These are phyloP conservation scores for Rhynchospora tenuis DNA, from an alignment of 176 grass and related monocot genomes.

Conservation along the genomic window DNA sequence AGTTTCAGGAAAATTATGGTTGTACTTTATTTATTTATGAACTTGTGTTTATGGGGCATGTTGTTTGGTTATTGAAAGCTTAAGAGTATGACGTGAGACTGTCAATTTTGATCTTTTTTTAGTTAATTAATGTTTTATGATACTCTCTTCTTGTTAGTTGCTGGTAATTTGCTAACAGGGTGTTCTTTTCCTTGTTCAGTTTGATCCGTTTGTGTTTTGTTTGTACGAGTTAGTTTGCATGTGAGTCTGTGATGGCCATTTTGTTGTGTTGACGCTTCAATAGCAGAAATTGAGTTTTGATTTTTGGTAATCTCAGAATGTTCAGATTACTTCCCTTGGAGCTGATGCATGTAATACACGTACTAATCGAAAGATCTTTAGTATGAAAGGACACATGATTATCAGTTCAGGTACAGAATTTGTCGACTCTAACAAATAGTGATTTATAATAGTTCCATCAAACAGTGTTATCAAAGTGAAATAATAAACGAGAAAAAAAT, in stretches of 20 bases:
- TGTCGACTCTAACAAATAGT: background rate
- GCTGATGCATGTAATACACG: too few relatives aligned
- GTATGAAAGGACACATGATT: background rate
- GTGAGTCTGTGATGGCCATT: too few relatives aligned
- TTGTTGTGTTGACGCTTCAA: too few relatives aligned
- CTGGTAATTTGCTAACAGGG: background rate
- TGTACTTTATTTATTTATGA: slow-evolving; percentile 2
- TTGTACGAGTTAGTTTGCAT: background rate
- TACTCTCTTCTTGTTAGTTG: background rate
- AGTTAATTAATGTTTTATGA: slow-evolving; percentile 9
- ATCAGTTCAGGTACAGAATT: background rate
- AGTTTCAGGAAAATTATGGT: background rate
- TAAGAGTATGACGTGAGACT: background rate
- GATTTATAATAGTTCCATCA: background rate
- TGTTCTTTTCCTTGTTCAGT: background rate
- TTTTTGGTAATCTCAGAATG: too few relatives aligned
- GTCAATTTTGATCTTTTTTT: slow-evolving; percentile 16
- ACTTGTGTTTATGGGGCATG: slow-evolving; percentile 6
- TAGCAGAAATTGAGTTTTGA: too few relatives aligned
- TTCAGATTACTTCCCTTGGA: too few relatives aligned
- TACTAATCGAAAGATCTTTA: too few relatives aligned
- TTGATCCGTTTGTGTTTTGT: background rate
- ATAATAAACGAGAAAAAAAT: background rate
- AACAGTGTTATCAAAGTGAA: background rate
- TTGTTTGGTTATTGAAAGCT: background rate